Percentiles rank a stretch among this genome's conserved stretches.
These are phyloP conservation scores for Crithidia thermophila DNA, from an alignment of 208 protist genomes.

Conservation along the genomic window DNA sequence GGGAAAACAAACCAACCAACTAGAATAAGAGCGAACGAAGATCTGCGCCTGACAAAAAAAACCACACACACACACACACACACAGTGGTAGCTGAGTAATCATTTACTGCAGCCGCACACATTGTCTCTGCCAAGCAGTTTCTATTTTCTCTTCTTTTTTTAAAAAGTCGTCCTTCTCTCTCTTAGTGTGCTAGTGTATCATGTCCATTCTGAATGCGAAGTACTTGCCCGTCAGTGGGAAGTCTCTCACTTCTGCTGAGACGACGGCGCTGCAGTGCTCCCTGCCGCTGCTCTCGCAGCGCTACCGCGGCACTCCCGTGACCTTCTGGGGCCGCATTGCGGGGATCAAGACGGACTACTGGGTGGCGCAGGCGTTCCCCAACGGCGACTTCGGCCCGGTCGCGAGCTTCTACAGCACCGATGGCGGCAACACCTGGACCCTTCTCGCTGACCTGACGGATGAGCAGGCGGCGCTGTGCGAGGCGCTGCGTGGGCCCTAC, in stretches of 20 bases:
- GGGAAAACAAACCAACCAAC: too few species aligned
- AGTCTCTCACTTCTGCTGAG: conserved; percentile 66
- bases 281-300: conserved; percentile 69
- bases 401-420: conserved; percentile 77
- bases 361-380: conserved; percentile 68
- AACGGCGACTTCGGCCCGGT: conserved; percentile 63
- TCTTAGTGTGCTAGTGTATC: background rate
- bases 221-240: conserved; percentile 64
- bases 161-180: conserved; percentile 1
- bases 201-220: conserved; percentile 66
- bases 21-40: too few species aligned
- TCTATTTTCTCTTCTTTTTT: background rate
- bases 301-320: conserved; percentile 54
- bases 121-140: background rate
- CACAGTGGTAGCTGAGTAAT: background rate
- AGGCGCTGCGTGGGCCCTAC: conserved; percentile 81
- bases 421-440: conserved; percentile 83
- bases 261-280: conserved; percentile 78
- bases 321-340: conserved; percentile 85
- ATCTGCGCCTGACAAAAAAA: too few species aligned
- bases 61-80: background rate
- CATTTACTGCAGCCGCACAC: too few species aligned
- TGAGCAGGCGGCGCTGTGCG: conserved; percentile 80
- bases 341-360: conserved; percentile 74
- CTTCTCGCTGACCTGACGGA: conserved; percentile 57